phyloP scores from a whole-genome alignment of 805 yeast genomes.

The Lipomyces kockii region DNA sequence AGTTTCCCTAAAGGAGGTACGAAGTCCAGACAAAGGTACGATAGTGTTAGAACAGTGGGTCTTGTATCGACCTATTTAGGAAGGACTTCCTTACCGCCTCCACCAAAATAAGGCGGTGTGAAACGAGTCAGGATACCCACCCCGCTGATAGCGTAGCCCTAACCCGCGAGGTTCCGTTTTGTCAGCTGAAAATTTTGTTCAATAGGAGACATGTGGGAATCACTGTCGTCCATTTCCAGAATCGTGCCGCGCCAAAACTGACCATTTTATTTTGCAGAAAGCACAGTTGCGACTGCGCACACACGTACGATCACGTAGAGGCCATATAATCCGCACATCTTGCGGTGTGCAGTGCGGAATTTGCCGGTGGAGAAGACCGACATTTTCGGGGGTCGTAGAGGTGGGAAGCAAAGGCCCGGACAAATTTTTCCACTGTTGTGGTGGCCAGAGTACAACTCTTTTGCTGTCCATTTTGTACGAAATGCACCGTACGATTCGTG shows the following conservation, averaged over 20 bases:
- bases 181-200: background rate
- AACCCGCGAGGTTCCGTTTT: background rate
- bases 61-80: no score
- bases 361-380: background rate
- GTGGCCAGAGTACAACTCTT: background rate
- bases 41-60: no score
- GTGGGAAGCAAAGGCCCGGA: background rate
- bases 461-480: background rate
- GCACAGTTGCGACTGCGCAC: background rate
- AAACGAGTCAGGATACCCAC: background rate
- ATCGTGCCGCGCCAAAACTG: background rate
- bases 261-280: background rate
- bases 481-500: background rate
- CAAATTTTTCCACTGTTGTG: background rate
- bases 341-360: background rate
- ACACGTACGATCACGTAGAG: background rate
- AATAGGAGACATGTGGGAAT: background rate
- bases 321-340: background rate
- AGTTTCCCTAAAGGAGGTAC: no score
- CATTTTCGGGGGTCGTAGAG: background rate
- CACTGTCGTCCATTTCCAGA: background rate
- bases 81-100: no score
- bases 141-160: background rate
- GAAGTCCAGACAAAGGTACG: no score
- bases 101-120: no score